Percentiles rank a stretch among this genome's conserved stretches.
phyloP scores from a whole-genome alignment of 441 rosid species.

The Populus tomentosa region DNA sequence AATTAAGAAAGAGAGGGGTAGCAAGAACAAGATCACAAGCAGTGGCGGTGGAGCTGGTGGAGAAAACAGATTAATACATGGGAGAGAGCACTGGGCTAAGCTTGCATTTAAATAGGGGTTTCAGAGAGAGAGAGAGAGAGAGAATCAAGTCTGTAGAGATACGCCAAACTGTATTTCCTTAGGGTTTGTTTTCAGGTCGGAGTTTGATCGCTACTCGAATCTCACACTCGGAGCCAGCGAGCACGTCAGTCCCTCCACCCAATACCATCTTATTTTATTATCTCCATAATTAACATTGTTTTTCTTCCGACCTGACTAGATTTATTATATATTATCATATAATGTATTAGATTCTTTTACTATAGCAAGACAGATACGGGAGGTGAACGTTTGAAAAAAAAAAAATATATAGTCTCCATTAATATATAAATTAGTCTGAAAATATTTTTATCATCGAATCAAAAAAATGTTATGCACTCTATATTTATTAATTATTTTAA shows the following conservation, averaged over 20 bases:
- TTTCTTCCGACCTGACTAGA: too few species aligned
- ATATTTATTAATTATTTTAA: too few species aligned
- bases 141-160: slow-evolving; percentile 31
- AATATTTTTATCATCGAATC: too few species aligned
- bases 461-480: too few species aligned
- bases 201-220: slow-evolving; percentile 6
- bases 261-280: slow-evolving; percentile 24
- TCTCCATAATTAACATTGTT: neutral
- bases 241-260: slow-evolving; percentile 37
- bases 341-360: too few species aligned
- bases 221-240: slow-evolving; percentile 12
- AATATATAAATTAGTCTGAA: too few species aligned
- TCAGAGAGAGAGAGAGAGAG: slow-evolving; percentile 8
- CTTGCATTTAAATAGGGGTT: slow-evolving; percentile 42
- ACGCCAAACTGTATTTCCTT: slow-evolving; percentile 35
- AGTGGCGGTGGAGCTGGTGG: slow-evolving; percentile 20
- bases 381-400: too few species aligned
- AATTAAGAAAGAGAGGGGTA: neutral
- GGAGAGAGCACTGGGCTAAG: slow-evolving; percentile 32
- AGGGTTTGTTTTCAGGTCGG: slow-evolving; percentile 17
- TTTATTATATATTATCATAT: too few species aligned
- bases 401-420: too few species aligned
- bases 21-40: slow-evolving; percentile 5
- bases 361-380: too few species aligned
- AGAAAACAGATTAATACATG: slow-evolving; percentile 35